Conservation (phyloP, 73 alveolate genomes). For the Uronychia setigera region DNA sequence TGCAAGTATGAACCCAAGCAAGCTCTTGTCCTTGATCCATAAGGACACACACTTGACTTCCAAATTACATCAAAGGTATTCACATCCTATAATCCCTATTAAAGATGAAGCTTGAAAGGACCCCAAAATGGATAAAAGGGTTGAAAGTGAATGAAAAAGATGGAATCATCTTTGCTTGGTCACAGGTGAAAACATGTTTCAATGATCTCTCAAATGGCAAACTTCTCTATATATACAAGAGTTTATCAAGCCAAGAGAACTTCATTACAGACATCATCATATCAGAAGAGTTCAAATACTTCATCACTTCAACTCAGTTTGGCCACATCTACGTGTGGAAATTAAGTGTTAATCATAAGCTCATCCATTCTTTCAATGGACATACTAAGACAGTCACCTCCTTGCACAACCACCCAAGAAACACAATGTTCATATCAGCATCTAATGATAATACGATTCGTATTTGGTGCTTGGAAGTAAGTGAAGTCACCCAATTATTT, state of each 20-base stretch:
- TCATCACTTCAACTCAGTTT: slow-evolving; percentile 50
- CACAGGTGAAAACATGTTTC: slow-evolving; percentile 51
- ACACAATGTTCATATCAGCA: slow-evolving; percentile 63
- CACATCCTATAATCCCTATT: not conserved
- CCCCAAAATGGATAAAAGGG: slow-evolving; percentile 61
- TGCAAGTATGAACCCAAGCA: slow-evolving; percentile 69
- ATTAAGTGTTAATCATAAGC: slow-evolving; percentile 6
- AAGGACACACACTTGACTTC: slow-evolving; percentile 56
- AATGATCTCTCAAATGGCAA: slow-evolving; percentile 48
- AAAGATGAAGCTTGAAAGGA: slow-evolving; percentile 44
- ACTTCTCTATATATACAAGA: slow-evolving; percentile 18
- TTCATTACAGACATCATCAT: slow-evolving; percentile 53
- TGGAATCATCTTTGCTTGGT: slow-evolving; percentile 57
- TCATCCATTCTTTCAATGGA: slow-evolving; percentile 49
- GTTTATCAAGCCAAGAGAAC: slow-evolving; percentile 40
- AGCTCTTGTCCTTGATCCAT: slow-evolving; percentile 65
- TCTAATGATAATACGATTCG: slow-evolving; percentile 59
- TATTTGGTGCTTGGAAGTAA: slow-evolving; percentile 57
- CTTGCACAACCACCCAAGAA: slow-evolving; percentile 33
- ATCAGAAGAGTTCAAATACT: slow-evolving; percentile 50
- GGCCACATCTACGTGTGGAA: slow-evolving; percentile 63
- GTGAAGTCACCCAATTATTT: not conserved
- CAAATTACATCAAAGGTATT: not conserved
- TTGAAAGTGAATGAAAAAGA: slow-evolving; percentile 49
- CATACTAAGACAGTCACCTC: slow-evolving; percentile 65